A percentile compares a stretch with the other conserved stretches of the same genome.
These are phyloP conservation scores for Leccinum boreale DNA, from an alignment of 768 basidiomycete species.

Conservation along the genomic window DNA sequence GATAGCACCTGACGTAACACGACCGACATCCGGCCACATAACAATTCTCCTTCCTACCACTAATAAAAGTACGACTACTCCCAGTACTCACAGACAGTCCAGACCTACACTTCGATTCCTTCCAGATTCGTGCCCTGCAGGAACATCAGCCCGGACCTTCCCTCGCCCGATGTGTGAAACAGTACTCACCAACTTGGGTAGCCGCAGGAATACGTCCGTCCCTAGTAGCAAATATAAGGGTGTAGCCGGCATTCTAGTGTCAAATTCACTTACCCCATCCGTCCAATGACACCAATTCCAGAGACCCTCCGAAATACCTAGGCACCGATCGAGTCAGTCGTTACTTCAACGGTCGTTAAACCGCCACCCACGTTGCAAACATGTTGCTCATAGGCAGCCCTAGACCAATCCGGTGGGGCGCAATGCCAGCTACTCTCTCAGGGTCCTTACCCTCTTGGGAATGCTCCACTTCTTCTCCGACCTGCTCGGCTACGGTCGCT, in stretches of 20 bases:
- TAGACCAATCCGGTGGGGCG: conserved; percentile 69
- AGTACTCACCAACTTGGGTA: conserved; percentile 70
- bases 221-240: conserved; percentile 46
- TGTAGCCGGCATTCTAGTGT: neutral
- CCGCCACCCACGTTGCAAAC: conserved; percentile 63
- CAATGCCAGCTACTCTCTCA: conserved; percentile 44
- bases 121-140: conserved; percentile 79
- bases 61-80: neutral
- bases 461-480: conserved; percentile 34
- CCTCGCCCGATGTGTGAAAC: neutral
- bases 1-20: neutral
- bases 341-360: neutral
- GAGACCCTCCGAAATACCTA: conserved; percentile 80
- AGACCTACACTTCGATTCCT: conserved; percentile 67
- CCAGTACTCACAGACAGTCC: neutral
- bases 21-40: neutral
- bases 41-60: neutral
- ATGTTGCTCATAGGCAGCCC: conserved; percentile 90
- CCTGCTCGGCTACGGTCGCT: conserved; percentile 80
- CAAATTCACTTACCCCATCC: conserved; percentile 66
- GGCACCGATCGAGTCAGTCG: neutral
- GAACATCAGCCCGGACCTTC: neutral
- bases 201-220: conserved; percentile 76
- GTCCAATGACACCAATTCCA: conserved; percentile 76
- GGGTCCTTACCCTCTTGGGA: conserved; percentile 31